Evolutionary conservation across 2,329 filamentous ascomycete genomes (phyloP).

Genomic region (Ascosphaera aggregata): DNA sequence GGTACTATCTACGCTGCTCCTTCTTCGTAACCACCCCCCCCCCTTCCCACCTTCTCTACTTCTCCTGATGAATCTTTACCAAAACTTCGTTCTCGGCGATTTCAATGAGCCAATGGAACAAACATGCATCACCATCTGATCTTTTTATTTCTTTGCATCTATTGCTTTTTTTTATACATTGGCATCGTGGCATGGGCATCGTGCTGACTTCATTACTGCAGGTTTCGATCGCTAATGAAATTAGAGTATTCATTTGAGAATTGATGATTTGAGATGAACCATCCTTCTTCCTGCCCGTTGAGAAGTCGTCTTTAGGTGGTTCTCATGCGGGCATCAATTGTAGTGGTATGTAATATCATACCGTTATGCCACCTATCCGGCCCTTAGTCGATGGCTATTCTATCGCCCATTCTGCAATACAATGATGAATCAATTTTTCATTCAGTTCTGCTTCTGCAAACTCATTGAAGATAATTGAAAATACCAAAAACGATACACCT

Average conservation of each 20-base stretch:
- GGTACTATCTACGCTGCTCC: too few species aligned
- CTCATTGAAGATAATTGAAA: slow-evolving; percentile 32
- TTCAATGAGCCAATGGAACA: slow-evolving; percentile 30
- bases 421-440: slow-evolving; percentile 26
- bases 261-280: background rate
- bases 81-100: slow-evolving; percentile 31
- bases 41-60: slow-evolving; percentile 3
- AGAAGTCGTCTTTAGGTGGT: background rate
- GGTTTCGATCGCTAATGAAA: background rate
- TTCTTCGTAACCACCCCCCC: background rate
- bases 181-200: slow-evolving; percentile 1
- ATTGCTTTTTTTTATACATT: background rate
- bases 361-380: too few species aligned
- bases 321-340: slow-evolving; percentile 5
- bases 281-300: background rate
- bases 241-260: slow-evolving; percentile 2
- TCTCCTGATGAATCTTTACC: slow-evolving; percentile 28
- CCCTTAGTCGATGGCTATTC: too few species aligned
- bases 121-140: slow-evolving; percentile 41
- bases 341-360: too few species aligned
- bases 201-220: slow-evolving; percentile 1
- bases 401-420: too few species aligned
- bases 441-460: slow-evolving; percentile 42
- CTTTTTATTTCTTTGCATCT: slow-evolving; percentile 6
- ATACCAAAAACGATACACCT: slow-evolving; percentile 29